Evolutionary conservation across 2,329 filamentous ascomycete genomes (phyloP), one percentile per base, ranked within the genome.

Genomic region (Exophiala viscosa): DNA sequence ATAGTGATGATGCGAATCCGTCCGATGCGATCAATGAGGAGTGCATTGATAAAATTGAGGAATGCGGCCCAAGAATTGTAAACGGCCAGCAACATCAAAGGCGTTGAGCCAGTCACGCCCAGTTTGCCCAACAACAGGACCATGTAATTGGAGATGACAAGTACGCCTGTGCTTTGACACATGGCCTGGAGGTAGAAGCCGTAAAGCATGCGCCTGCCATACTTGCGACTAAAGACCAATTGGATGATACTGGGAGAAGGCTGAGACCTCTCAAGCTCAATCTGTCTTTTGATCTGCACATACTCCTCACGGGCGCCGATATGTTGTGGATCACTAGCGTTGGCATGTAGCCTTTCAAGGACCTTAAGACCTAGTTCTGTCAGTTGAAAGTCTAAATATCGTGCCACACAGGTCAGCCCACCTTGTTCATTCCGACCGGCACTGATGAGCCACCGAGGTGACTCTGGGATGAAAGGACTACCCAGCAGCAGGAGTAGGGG

Each of bases 141-240:
- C 3, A 70, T 68, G 40, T 75, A 75, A 56, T 70, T 72, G 41
- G 72, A 69, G 39, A 75, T 73, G 4, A 76, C 69, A 32, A 62
- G 60, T 2, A 64, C 59, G 7, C 65, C 47, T 8, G 31, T 50
- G 28, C 39, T 36, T 11, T 50, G 47, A 32, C 31, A 43, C 38
- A 43, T 33, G 7, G 38, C 38, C 15, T 50, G 47, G 7, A 43
- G 28, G 15, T 13, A 50, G 18, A 50, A 43, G 2, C 47, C 53
- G 15, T 43, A 45, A 5, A 55, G 31, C 18, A 40, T 23, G 3
- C 48, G 42, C 17, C 52, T 51, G n/a, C 52, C 34, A 15, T 52
- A 47, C 6, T n/a, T 13, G 23, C 18, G 43, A 8, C n/a, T n/a
- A 6, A 33, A 32, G 23, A 45, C 14, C 14, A 45, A 5, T 17